Evolutionary conservation across 495 filamentous ascomycete species (phyloP).

Genomic region (Diplogelasinospora grovesii): DNA sequence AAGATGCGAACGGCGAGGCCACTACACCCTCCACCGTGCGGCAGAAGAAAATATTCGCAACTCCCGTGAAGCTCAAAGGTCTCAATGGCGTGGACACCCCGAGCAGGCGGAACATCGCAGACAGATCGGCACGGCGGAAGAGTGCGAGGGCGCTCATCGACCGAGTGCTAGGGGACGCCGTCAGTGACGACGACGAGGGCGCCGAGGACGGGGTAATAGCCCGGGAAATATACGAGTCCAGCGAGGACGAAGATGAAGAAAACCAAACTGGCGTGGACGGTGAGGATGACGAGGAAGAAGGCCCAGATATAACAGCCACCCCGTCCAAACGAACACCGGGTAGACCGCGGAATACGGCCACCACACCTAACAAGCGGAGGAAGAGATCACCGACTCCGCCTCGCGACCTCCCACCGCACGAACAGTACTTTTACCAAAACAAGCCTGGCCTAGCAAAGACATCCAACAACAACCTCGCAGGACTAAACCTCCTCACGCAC

Average conservation of each 20-base stretch:
- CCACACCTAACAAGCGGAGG: constrained; percentile 24
- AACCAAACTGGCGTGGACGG: constrained; percentile 24
- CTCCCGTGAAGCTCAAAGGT: constrained; percentile 29
- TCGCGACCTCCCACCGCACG: constrained; percentile 71
- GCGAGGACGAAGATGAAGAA: constrained; percentile 45
- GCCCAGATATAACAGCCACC: constrained; percentile 36
- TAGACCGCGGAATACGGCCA: constrained; percentile 17
- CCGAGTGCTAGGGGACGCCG: constrained; percentile 49
- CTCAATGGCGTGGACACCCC: constrained; percentile 41
- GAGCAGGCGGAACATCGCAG: constrained; percentile 57
- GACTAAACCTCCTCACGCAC: constrained; percentile 70
- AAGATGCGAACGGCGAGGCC: constrained; percentile 9
- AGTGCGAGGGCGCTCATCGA: constrained; percentile 70
- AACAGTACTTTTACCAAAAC: constrained; percentile 92
- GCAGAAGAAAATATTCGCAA: constrained; percentile 24
- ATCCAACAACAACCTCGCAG: constrained; percentile 76
- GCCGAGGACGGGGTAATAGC: constrained; percentile 69
- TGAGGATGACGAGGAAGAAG: constrained; percentile 29
- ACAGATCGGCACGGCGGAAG: constrained; percentile 81
- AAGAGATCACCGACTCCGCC: constrained; percentile 76
- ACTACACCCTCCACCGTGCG: constrained; percentile 26
- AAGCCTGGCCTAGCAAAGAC: constrained; percentile 72
- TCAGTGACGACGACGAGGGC: constrained; percentile 71
- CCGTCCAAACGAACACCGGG: constrained; percentile 48
- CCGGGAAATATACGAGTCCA: constrained; percentile 58